These are phyloP conservation scores for Globisporangium radiosum DNA, from an alignment of 352 stramenopile species.

Conservation along the genomic window DNA sequence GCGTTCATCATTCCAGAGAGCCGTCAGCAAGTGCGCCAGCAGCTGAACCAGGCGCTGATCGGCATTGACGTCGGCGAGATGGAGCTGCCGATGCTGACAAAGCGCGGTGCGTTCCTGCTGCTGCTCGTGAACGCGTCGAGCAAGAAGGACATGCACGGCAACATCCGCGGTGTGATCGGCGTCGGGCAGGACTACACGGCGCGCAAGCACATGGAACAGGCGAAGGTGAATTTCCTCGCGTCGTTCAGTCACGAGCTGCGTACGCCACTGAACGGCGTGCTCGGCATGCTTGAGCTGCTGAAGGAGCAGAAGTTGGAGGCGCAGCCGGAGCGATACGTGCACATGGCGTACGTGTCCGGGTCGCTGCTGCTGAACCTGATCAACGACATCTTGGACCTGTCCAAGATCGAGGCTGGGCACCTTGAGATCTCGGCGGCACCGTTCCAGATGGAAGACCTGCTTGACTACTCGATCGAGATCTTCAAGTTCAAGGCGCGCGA, in stretches of 20 bases:
- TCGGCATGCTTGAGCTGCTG: slow-evolving; percentile 79
- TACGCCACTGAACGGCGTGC: slow-evolving; percentile 74
- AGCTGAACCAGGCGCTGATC: slow-evolving; percentile 75
- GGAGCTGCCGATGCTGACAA: slow-evolving; percentile 81
- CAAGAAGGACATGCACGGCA: slow-evolving; percentile 89
- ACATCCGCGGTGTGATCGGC: slow-evolving; percentile 89
- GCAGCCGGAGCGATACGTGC: slow-evolving; percentile 61
- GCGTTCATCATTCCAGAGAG: slow-evolving; percentile 76
- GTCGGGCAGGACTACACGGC: slow-evolving; percentile 92
- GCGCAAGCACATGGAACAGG: slow-evolving; percentile 80
- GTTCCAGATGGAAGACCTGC: slow-evolving; percentile 73
- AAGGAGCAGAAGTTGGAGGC: slow-evolving; percentile 73
- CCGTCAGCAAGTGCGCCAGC: slow-evolving; percentile 54
- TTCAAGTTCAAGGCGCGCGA: slow-evolving; percentile 87
- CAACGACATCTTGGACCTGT: slow-evolving; percentile 90
- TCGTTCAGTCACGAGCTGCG: slow-evolving; percentile 83
- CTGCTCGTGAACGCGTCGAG: slow-evolving; percentile 78
- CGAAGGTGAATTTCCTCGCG: slow-evolving; percentile 83
- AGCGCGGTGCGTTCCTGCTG: slow-evolving; percentile 55
- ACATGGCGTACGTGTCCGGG: slow-evolving; percentile 83
- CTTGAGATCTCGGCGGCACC: slow-evolving; percentile 83
- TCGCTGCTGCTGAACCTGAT: slow-evolving; percentile 88
- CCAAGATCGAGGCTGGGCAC: slow-evolving; percentile 90
- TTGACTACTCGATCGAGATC: slow-evolving; percentile 87
- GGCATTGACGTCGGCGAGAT: slow-evolving; percentile 87